These are phyloP conservation scores for Pleurotus tuber-regium DNA, from an alignment of 768 basidiomycete species.

Conservation along the genomic window DNA sequence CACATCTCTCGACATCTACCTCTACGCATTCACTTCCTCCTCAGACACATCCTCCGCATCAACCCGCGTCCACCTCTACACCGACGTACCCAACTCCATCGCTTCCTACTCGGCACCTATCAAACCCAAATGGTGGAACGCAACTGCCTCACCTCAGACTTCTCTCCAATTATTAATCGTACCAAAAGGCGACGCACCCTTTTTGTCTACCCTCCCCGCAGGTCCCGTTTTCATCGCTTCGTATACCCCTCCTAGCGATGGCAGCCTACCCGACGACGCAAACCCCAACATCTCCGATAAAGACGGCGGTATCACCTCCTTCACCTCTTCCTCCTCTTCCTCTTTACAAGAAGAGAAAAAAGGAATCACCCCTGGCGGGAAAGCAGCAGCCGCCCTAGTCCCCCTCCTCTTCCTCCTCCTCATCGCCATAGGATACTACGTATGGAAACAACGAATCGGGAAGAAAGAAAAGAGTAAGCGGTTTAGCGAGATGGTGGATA, in stretches of 20 bases:
- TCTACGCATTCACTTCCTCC: constrained; percentile 48
- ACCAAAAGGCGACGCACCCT: constrained; percentile 43
- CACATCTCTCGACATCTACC: constrained; percentile 61
- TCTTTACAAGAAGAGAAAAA: background rate
- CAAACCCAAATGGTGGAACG: constrained; percentile 64
- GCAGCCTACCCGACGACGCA: constrained; percentile 36
- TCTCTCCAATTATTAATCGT: constrained; percentile 63
- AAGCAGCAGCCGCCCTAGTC: constrained; percentile 64
- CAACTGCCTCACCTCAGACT: constrained; percentile 7
- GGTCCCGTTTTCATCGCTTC: constrained; percentile 72
- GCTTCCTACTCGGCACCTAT: constrained; percentile 52
- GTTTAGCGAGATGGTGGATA: constrained; percentile 69
- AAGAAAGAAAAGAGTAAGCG: constrained; percentile 50
- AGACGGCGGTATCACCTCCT: constrained; percentile 33
- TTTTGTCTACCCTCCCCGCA: constrained; percentile 52
- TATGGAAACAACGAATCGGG: constrained; percentile 51
- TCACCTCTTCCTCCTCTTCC: constrained; percentile 28
- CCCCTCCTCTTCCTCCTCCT: constrained; percentile 57
- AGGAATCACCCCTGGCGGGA: constrained; percentile 45
- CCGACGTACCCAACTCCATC: constrained; percentile 41
- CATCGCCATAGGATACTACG: constrained; percentile 41
- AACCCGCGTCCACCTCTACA: constrained; percentile 56
- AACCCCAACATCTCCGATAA: constrained; percentile 30
- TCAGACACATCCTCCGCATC: background rate
- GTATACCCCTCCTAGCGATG: constrained; percentile 42